These are phyloP conservation scores for Cladosporium cucumerinum DNA, from an alignment of 2,329 filamentous ascomycete species.

Conservation along the genomic window DNA sequence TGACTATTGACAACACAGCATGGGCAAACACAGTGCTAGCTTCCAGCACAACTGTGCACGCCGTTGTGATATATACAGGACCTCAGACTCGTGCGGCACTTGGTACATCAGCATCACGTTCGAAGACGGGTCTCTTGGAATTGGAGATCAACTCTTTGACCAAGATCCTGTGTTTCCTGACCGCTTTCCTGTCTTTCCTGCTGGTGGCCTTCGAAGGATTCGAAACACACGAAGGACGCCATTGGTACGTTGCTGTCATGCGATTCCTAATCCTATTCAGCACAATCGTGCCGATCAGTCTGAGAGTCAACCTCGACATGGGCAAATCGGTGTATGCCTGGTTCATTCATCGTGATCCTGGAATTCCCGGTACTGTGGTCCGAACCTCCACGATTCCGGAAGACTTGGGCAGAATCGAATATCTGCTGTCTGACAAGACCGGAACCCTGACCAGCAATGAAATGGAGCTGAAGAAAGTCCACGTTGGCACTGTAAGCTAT, in stretches of 20 bases:
- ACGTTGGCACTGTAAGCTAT: constrained; percentile 96
- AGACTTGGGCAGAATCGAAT: constrained; percentile 92
- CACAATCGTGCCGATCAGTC: constrained; percentile 96
- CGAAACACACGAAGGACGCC: constrained; percentile 53
- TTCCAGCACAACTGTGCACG: constrained; percentile 82
- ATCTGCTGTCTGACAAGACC: constrained; percentile 93
- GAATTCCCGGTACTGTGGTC: constrained; percentile 88
- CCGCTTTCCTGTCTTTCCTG: constrained; percentile 78
- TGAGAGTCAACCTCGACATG: constrained; percentile 94
- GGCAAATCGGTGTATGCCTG: constrained; percentile 94
- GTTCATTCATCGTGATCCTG: constrained; percentile 88
- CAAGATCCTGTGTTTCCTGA: constrained; percentile 90
- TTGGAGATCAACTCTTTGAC: constrained; percentile 96
- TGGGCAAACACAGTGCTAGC: constrained; percentile 98
- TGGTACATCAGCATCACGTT: constrained; percentile 86
- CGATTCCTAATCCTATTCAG: constrained; percentile 97
- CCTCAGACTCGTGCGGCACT: constrained; percentile 90
- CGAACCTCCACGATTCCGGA: constrained; percentile 97
- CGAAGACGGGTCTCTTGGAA: constrained; percentile 89
- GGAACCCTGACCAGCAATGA: constrained; percentile 93
- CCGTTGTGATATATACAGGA: constrained; percentile 91
- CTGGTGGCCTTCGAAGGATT: constrained; percentile 87
- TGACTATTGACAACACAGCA: constrained; percentile 94
- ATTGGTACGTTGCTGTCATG: constrained; percentile 96
- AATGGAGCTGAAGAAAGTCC: constrained; percentile 89